phyloP scores from a whole-genome alignment of 202 grass and related monocot genomes.

The Cymbopogon flexuosus region DNA sequence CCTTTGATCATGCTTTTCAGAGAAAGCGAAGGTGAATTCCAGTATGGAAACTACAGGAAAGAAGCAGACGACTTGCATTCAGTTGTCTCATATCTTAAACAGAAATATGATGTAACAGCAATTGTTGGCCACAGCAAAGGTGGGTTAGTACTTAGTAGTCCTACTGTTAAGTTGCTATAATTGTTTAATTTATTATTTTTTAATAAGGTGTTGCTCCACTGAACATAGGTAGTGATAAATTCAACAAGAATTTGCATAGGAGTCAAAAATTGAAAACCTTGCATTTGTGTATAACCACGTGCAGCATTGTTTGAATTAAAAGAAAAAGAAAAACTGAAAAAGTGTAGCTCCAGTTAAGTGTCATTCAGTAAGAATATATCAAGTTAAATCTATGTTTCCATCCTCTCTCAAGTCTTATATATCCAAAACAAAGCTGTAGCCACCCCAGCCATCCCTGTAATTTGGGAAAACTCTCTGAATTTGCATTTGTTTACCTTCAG shows the following conservation, averaged over 20 bases:
- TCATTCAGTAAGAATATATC: neutral
- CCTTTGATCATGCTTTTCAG: slow-evolving; percentile 40
- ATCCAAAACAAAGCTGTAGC: neutral
- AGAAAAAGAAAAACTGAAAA: neutral
- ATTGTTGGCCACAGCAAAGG: slow-evolving; percentile 96
- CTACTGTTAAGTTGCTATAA: neutral
- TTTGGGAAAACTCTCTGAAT: neutral
- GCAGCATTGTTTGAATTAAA: neutral
- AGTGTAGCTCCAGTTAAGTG: neutral
- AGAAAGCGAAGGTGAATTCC: slow-evolving; percentile 78
- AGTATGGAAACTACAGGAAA: slow-evolving; percentile 73
- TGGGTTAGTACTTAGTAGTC: slow-evolving; percentile 1
- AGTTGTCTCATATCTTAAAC: slow-evolving; percentile 53
- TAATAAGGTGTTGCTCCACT: neutral
- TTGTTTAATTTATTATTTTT: neutral
- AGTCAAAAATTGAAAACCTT: neutral
- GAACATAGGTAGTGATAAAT: neutral
- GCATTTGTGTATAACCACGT: neutral
- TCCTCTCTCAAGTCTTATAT: neutral
- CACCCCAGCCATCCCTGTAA: neutral
- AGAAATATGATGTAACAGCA: slow-evolving; percentile 62
- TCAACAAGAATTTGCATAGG: neutral
- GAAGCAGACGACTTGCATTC: slow-evolving; percentile 79
- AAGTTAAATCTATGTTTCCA: neutral
- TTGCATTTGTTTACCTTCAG: slow-evolving; percentile 34